Evolutionary conservation across 805 yeast genomes (phyloP).

Genomic region (Candida stauntonica): DNA sequence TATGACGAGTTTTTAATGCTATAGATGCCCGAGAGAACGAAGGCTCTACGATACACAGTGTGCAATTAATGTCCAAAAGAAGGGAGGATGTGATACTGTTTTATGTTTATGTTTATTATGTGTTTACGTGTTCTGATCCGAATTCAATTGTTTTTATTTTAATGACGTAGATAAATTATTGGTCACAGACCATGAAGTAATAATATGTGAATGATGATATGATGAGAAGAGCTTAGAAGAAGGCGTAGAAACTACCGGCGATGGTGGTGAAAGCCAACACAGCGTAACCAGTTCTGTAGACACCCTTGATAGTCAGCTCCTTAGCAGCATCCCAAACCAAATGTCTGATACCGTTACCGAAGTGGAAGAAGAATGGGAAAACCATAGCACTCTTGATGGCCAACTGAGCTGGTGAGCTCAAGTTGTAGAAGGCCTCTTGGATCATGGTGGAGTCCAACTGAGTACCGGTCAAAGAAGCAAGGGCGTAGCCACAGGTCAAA

Average conservation of each 20-base stretch:
- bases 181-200: not conserved
- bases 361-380: slow-evolving; percentile 84
- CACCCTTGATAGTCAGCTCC: slow-evolving; percentile 79
- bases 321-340: slow-evolving; percentile 88
- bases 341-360: slow-evolving; percentile 87
- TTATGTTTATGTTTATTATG: slow-evolving; percentile 1
- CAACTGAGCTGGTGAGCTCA: slow-evolving; percentile 61
- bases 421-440: slow-evolving; percentile 39
- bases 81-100: slow-evolving; percentile 6
- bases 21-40: slow-evolving; percentile 2
- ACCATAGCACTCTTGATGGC: slow-evolving; percentile 66
- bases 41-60: too few species aligned
- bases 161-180: not conserved
- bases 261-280: slow-evolving; percentile 62
- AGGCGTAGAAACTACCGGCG: slow-evolving; percentile 46
- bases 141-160: not conserved
- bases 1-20: slow-evolving; percentile 19
- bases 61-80: not conserved
- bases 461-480: slow-evolving; percentile 58
- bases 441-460: slow-evolving; percentile 32
- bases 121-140: not conserved
- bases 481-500: slow-evolving; percentile 71
- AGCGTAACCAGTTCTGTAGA: slow-evolving; percentile 85
- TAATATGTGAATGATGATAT: not conserved
- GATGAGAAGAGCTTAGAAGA: slow-evolving; percentile 12